phyloP scores from a whole-genome alignment of 768 basidiomycete genomes.

The Gymnopilus dilepis region DNA sequence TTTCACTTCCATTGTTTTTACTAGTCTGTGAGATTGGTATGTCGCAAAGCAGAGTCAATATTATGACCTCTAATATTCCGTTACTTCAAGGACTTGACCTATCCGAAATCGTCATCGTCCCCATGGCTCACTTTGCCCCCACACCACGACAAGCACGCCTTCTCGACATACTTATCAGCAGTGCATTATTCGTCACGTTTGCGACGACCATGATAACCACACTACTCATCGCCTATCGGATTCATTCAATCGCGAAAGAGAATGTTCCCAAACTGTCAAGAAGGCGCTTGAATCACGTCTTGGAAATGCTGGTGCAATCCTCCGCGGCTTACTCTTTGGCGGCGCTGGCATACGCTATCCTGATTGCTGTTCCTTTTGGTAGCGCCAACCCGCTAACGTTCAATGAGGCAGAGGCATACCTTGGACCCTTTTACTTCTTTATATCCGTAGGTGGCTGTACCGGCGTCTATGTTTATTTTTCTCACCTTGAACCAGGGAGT shows the following conservation, averaged over 20 bases:
- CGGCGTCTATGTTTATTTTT: too few relatives aligned
- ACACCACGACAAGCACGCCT: too few relatives aligned
- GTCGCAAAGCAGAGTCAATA: too few relatives aligned
- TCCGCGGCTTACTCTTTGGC: neutral
- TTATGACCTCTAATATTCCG: too few relatives aligned
- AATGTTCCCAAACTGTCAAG: neutral
- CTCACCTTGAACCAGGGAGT: neutral
- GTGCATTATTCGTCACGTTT: neutral
- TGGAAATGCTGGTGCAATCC: constrained; percentile 4
- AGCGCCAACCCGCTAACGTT: neutral
- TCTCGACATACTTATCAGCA: too few relatives aligned
- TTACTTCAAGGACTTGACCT: too few relatives aligned
- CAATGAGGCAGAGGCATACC: neutral
- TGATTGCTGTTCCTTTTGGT: neutral
- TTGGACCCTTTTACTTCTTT: neutral
- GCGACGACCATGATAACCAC: neutral
- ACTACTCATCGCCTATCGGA: neutral
- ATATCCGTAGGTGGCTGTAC: neutral
- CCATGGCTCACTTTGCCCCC: too few relatives aligned
- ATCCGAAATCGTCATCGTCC: too few relatives aligned
- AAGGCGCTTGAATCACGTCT: neutral
- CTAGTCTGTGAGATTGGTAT: too few relatives aligned
- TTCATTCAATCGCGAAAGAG: neutral
- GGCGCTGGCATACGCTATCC: neutral
- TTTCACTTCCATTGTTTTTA: too few relatives aligned